A percentile compares a stretch with the other conserved stretches of the same genome.
These are phyloP conservation scores for Picea glauca DNA, from an alignment of 75 land plant genomes.

Conservation along the genomic window DNA sequence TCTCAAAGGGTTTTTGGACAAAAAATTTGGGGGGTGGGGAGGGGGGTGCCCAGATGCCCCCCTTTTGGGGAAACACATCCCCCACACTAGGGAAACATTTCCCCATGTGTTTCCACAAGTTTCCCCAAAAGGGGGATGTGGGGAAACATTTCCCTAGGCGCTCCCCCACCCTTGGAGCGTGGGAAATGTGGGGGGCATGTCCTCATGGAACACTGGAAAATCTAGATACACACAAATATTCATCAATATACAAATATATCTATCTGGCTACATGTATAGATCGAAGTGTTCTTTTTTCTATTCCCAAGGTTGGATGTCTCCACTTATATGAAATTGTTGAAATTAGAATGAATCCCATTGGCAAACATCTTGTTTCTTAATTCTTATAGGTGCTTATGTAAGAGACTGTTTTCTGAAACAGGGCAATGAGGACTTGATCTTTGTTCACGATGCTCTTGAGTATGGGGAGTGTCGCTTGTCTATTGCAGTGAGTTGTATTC, in stretches of 20 bases:
- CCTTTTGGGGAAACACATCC: too few species aligned
- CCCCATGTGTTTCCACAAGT: too few species aligned
- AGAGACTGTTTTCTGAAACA: constrained; percentile 17
- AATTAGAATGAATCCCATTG: neutral
- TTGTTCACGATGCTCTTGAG: constrained; percentile 80
- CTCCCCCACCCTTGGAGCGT: too few species aligned
- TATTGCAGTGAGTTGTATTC: constrained; percentile 57
- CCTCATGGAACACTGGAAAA: neutral
- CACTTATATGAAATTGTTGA: neutral
- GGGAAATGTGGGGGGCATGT: too few species aligned
- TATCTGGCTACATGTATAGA: neutral
- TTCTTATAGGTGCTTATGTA: neutral
- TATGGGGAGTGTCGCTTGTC: constrained; percentile 85
- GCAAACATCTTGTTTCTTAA: neutral
- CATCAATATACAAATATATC: neutral
- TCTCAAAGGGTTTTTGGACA: too few species aligned
- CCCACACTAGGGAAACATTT: too few species aligned
- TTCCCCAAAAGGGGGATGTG: too few species aligned
- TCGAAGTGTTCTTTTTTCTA: neutral
- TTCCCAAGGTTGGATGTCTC: neutral
- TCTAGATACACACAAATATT: neutral
- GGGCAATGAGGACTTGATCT: constrained; percentile 80
- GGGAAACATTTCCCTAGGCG: too few species aligned
- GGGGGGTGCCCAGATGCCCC: too few species aligned
- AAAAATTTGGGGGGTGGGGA: too few species aligned